Evolutionary conservation across 768 basidiomycete species (phyloP), one percentile per base, ranked within the genome.

Genomic region (Tremella yokohamensis): DNA sequence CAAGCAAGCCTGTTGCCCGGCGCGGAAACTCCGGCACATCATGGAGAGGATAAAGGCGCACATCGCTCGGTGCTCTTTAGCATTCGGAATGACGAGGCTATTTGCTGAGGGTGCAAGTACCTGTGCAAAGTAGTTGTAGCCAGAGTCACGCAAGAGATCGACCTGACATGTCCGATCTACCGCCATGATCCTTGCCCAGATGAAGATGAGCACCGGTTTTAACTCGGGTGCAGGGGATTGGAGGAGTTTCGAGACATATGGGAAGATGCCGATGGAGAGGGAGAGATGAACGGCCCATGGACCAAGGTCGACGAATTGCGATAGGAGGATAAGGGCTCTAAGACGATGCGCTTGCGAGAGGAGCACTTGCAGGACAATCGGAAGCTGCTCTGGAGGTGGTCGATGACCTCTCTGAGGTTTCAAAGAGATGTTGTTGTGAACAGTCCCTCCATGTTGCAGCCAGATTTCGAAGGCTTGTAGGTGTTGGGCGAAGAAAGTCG

Each of bases 261-360:
- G 94, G 80, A 97, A 98, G 70, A 98, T 97, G 12, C 96, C 96
- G 68, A 99, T 97, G 6, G 88, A 87, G 37, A 99, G 82, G 12
- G 94, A 92, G 13, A 97, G 84, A 65, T 96, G 88, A 49, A 98
- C 96, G 0, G 96, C 96, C 94, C 96, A 98, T 12, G 96, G 93
- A 0, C 96, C 96, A 7, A 99, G 84, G 73, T 99, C 96, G 67
- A 98, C 91, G 66, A 98, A 99, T 78, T 93, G 90, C 34, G 92
- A 94, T 4, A 99, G 83, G 20, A 97, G 84, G 63, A 97, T 94
- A 60, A 99, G 85, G 1, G 96, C 96, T 7, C 91, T 86, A 4
- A 98, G 84, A 40, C 96, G 87, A 76, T 98, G 93, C 0, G 90
- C 89, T 70, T 98, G 96, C 4, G 93, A 96, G 8, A 99, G 83